Conservation (phyloP, 148 eudicot genomes). For the Euryodendron excelsum region DNA sequence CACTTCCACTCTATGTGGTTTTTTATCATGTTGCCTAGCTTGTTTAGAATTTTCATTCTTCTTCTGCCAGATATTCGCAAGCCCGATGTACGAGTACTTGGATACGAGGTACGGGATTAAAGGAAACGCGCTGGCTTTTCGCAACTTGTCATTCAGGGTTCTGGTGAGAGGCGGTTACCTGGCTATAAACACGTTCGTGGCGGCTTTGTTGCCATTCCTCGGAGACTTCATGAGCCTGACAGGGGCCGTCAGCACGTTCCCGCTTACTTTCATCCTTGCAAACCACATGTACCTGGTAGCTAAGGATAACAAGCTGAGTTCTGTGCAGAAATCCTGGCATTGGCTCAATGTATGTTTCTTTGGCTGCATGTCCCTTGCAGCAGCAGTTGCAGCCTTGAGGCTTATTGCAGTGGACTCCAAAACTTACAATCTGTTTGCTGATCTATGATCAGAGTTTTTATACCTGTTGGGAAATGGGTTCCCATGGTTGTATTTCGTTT, state of each 20-base stretch:
- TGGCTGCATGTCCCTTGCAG: slow-evolving; percentile 53
- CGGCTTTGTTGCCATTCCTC: slow-evolving; percentile 82
- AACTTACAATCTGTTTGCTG: slow-evolving; percentile 74
- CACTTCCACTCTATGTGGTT: neutral
- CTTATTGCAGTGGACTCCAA: slow-evolving; percentile 68
- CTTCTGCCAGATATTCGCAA: slow-evolving; percentile 76
- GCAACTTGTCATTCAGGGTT: slow-evolving; percentile 56
- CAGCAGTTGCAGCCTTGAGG: slow-evolving; percentile 73
- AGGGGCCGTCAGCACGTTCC: slow-evolving; percentile 93
- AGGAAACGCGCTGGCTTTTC: slow-evolving; percentile 57
- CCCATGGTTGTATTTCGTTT: neutral
- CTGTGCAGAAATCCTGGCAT: slow-evolving; percentile 70
- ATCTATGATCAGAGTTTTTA: slow-evolving; percentile 15
- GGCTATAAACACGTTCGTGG: slow-evolving; percentile 57
- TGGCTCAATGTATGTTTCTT: slow-evolving; percentile 84
- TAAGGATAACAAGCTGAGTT: slow-evolving; percentile 47
- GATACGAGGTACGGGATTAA: slow-evolving; percentile 73
- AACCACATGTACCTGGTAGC: slow-evolving; percentile 91
- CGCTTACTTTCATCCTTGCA: slow-evolving; percentile 86
- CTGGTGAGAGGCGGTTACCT: slow-evolving; percentile 81
- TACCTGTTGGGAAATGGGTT: neutral
- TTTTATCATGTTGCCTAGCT: too few relatives aligned
- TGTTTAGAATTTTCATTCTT: too few relatives aligned
- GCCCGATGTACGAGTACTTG: slow-evolving; percentile 90
- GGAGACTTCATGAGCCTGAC: slow-evolving; percentile 98